Conservation (phyloP, 1,139 yeast genomes). For the Chernovozyma aurita region DNA sequence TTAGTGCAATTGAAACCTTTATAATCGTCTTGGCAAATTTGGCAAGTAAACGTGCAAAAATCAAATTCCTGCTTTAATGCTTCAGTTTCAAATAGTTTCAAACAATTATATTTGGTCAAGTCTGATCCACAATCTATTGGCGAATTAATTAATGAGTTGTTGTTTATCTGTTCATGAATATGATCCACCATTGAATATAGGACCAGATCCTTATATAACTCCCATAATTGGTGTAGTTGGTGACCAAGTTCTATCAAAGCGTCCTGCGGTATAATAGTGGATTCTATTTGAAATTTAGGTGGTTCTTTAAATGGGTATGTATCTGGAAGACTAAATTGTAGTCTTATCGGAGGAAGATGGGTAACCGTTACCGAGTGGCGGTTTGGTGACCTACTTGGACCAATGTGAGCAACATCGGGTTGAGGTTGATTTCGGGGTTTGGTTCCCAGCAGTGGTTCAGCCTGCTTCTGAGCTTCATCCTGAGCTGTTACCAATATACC, state of each 20-base stretch:
- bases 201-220: slow-evolving; percentile 35
- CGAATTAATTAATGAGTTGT: slow-evolving; percentile 7
- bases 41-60: slow-evolving; percentile 45
- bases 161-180: slow-evolving; percentile 22
- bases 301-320: slow-evolving; percentile 26
- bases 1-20: slow-evolving; percentile 44
- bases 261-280: slow-evolving; percentile 17
- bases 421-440: slow-evolving; percentile 11
- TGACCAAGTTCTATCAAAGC: slow-evolving; percentile 12
- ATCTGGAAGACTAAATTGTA: slow-evolving; percentile 24
- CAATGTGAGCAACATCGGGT: too few species aligned
- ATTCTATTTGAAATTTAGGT: slow-evolving; percentile 20
- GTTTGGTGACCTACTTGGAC: too few species aligned
- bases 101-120: slow-evolving; percentile 12
- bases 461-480: neutral
- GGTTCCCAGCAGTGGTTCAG: neutral
- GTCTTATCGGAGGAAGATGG: slow-evolving; percentile 27
- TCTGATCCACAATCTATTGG: slow-evolving; percentile 10
- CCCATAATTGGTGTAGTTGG: slow-evolving; percentile 30
- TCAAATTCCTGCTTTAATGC: slow-evolving; percentile 29
- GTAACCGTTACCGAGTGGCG: neutral
- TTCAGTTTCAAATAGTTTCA: slow-evolving; percentile 14
- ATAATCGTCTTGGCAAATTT: slow-evolving; percentile 52
- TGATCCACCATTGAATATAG: slow-evolving; percentile 45
- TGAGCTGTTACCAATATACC: slow-evolving; percentile 10